Evolutionary conservation across 2,329 filamentous ascomycete species (phyloP).

Genomic region (Pezizomycotina sp.): DNA sequence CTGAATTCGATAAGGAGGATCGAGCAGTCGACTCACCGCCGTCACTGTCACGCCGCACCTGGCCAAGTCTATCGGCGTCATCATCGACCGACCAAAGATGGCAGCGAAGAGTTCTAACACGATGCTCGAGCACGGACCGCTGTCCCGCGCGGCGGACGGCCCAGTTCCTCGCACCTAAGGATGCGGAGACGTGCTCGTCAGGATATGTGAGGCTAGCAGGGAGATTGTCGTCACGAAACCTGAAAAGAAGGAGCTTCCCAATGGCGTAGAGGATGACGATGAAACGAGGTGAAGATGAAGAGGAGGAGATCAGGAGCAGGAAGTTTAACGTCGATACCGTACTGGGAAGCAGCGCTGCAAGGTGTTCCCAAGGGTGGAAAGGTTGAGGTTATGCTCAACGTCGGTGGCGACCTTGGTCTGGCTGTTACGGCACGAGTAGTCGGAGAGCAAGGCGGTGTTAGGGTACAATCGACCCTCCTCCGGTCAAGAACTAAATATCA

Average conservation of each 20-base stretch:
- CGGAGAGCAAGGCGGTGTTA: conserved; percentile 68
- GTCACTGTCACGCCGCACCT: conserved; percentile 90
- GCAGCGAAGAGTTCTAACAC: conserved; percentile 57
- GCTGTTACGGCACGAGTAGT: conserved; percentile 72
- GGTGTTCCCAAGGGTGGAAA: conserved; percentile 75
- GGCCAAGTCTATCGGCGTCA: conserved; percentile 70
- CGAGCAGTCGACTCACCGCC: conserved; percentile 86
- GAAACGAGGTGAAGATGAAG: conserved; percentile 43
- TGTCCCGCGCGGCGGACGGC: conserved; percentile 75
- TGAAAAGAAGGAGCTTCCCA: conserved; percentile 45
- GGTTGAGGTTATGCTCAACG: conserved; percentile 85
- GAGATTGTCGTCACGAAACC: conserved; percentile 88
- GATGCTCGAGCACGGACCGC: conserved; percentile 69
- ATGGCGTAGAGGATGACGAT: conserved; percentile 41
- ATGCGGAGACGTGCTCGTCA: conserved; percentile 75
- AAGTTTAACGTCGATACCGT: conserved; percentile 70
- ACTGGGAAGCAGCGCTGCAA: conserved; percentile 76
- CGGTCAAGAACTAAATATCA: no score
- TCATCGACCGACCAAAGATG: conserved; percentile 42
- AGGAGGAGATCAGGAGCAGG: conserved; percentile 78
- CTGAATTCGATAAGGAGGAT: conserved; percentile 91
- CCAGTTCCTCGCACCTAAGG: conserved; percentile 57
- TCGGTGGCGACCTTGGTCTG: conserved; percentile 61
- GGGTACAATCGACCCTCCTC: conserved; percentile 39
- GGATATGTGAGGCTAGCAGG: conserved; percentile 70